Base-by-base conservation (phyloP, 352 stramenopile species). In the Pythium sp. region DNA sequence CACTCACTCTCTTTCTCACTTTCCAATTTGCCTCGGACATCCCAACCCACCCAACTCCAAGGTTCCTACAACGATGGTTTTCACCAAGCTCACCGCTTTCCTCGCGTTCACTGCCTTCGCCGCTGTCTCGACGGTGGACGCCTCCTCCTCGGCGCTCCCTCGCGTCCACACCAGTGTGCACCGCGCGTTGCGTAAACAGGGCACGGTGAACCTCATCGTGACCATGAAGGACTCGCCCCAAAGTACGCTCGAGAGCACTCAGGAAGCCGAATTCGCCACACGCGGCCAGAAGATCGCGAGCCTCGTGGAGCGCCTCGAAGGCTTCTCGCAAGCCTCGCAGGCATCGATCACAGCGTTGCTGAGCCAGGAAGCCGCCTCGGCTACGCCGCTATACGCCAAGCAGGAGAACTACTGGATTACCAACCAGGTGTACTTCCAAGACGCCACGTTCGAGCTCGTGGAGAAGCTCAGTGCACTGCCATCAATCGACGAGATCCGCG, bases 151-250 rank as follows among this genome's bases (percentile, higher is more conserved):
- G 18, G 43, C 18, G 43, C 43, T 51, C 6, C 43, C 58, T 53
- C 38, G 32, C 34, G 32, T 53, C 5, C 38, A 65, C 15, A 11
- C 59, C 14, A 38, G 43, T 12, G 75, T 79, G 15, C 73, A 81
- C 60, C 74, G 72, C 32, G 41, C 62, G 24, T 64, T 81, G 3
- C 65, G 55, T 3, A 38, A 49, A 7, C 61, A 78, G 58, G 74
- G 71, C 56, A 68, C 62, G 1, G 70, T 72, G 22, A 77, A 81
- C 65, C 36, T 81, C 49, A 70, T 81, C 36, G 71, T 77, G 30
- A 81, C 69, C 41, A 61, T 79, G 51, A 71, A 67, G 51, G 59
- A 63, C 24, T 54, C 51, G 8, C 65, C 65, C 18, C 30, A 68
- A 14, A 41, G 64, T 22, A 46, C 56, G n/a, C 15, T 77, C 24